Evolutionary conservation across 441 rosid genomes (phyloP).

Genomic region (Raphanus hybrid): DNA sequence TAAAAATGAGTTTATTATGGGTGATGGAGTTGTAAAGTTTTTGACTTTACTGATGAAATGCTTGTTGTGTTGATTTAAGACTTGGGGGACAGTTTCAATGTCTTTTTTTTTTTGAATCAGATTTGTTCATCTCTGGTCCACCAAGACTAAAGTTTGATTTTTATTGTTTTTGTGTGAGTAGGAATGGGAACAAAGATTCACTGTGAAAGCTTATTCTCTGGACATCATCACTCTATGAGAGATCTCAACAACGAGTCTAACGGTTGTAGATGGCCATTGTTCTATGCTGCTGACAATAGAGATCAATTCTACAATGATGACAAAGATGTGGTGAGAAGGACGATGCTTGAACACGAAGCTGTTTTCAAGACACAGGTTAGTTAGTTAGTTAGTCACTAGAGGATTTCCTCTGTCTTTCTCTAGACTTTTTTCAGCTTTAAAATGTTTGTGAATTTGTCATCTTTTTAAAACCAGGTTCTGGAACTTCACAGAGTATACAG

Average conservation of each 20-base stretch:
- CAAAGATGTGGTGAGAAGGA: constrained; percentile 71
- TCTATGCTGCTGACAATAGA: constrained; percentile 62
- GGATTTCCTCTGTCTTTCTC: neutral
- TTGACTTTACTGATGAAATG: neutral
- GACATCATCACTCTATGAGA: constrained; percentile 79
- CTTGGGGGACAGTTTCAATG: constrained; percentile 10
- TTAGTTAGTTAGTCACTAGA: neutral
- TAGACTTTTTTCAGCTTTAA: constrained; percentile 25
- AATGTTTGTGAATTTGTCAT: constrained; percentile 28
- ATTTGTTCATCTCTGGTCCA: constrained; percentile 6
- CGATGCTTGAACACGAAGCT: constrained; percentile 90
- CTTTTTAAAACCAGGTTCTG: constrained; percentile 49
- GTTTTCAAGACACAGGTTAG: constrained; percentile 85
- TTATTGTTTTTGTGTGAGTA: constrained; percentile 34
- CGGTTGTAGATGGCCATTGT: constrained; percentile 75
- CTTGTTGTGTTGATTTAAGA: constrained; percentile 10
- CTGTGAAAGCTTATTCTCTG: constrained; percentile 66
- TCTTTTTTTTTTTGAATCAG: neutral
- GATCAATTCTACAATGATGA: constrained; percentile 74
- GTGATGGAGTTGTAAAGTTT: neutral
- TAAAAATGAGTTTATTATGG: neutral
- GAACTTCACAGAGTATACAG: constrained; percentile 79
- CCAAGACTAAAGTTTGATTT: constrained; percentile 23
- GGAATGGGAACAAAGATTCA: constrained; percentile 94
- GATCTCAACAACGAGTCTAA: constrained; percentile 85